Conservation (phyloP, 306 rosid species). For the Prunus dulcis region DNA sequence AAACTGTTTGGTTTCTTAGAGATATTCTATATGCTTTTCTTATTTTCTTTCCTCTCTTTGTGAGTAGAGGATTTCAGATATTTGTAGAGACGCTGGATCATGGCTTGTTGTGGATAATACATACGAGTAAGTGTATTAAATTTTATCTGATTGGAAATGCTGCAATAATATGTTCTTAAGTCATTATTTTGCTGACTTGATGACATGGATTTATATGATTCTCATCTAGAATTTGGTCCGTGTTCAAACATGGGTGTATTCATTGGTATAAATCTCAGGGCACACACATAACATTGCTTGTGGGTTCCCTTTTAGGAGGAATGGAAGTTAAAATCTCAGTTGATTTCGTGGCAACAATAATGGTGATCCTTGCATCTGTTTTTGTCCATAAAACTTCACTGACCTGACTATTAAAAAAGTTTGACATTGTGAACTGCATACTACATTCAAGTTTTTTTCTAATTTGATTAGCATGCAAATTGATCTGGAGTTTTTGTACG, state of each 20-base stretch:
- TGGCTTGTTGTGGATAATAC: conserved; percentile 95
- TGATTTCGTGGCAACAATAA: neutral
- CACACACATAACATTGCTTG: neutral
- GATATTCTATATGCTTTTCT: conserved; percentile 25
- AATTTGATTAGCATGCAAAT: neutral
- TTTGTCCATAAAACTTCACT: neutral
- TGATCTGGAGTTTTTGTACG: neutral
- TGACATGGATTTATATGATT: neutral
- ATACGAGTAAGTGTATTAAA: conserved; percentile 60
- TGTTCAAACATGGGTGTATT: neutral
- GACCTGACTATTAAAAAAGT: neutral
- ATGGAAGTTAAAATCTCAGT: neutral
- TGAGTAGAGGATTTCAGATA: conserved; percentile 75
- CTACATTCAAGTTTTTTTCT: neutral
- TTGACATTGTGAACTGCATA: neutral
- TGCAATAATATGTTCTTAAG: neutral
- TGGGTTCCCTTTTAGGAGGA: neutral
- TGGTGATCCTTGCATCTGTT: neutral
- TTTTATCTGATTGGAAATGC: neutral
- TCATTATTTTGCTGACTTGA: neutral
- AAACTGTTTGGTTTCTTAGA: neutral
- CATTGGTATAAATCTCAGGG: neutral
- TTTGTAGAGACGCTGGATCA: conserved; percentile 72
- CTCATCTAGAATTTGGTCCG: neutral
- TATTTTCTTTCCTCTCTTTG: conserved; percentile 20